These are phyloP conservation scores for Trichoderma virens DNA, from an alignment of 495 filamentous ascomycete genomes.

Conservation along the genomic window DNA sequence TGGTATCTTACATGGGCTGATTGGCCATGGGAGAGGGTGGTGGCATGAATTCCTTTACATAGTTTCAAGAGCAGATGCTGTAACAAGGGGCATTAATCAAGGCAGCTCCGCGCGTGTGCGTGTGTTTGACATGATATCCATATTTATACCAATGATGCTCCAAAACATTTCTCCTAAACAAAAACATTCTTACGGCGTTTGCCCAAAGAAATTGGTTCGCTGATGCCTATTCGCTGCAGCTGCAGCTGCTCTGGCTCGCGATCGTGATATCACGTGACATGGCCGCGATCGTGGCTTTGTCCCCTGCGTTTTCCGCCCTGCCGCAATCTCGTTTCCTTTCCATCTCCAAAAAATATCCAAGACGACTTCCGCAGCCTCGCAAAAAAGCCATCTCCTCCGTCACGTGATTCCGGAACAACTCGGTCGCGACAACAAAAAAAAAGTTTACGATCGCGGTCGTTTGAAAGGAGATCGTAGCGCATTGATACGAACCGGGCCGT, in stretches of 20 bases:
- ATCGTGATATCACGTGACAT: background rate
- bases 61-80: background rate
- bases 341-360: background rate
- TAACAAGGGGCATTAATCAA: background rate
- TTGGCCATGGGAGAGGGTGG: background rate
- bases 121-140: background rate
- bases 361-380: background rate
- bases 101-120: background rate
- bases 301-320: background rate
- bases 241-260: background rate
- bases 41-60: background rate
- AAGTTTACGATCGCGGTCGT: background rate
- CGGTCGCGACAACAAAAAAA: background rate
- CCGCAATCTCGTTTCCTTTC: background rate
- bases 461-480: background rate
- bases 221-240: background rate
- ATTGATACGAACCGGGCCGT: background rate
- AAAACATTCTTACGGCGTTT: no score
- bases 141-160: no score
- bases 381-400: background rate
- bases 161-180: no score
- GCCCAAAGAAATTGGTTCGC: background rate
- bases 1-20: background rate
- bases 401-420: constrained; percentile 1
- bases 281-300: background rate